These are phyloP conservation scores for Maudiozyma turicensis DNA, from an alignment of 805 yeast genomes.

Conservation along the genomic window DNA sequence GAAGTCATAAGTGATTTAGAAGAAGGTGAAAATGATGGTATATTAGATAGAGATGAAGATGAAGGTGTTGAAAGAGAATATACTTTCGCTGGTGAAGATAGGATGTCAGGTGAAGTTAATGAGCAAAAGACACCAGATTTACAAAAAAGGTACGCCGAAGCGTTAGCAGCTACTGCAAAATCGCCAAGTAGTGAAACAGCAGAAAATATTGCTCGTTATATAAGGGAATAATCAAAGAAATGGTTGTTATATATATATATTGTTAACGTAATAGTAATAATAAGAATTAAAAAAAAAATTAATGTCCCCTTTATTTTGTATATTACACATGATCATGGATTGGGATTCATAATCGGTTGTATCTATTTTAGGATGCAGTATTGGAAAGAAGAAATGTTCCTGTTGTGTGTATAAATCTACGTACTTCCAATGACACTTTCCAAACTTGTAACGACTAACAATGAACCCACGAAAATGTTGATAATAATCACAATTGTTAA, in stretches of 20 bases:
- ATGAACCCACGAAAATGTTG: too few species aligned
- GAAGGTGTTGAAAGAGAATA: constrained; percentile 58
- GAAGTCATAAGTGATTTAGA: constrained; percentile 40
- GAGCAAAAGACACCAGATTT: constrained; percentile 36
- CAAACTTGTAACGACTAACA: too few species aligned
- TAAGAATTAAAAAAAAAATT: too few species aligned
- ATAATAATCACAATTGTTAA: too few species aligned
- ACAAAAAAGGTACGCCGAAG: constrained; percentile 63
- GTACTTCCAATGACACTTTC: too few species aligned
- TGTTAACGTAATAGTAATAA: too few species aligned
- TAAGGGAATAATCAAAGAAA: constrained; percentile 30
- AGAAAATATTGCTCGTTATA: constrained; percentile 61
- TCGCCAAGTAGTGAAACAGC: constrained; percentile 57
- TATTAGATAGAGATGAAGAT: constrained; percentile 37
- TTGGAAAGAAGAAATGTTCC: too few species aligned
- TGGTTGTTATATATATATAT: neutral
- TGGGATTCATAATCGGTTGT: too few species aligned
- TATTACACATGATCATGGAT: too few species aligned
- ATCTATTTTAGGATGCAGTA: too few species aligned
- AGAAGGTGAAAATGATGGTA: constrained; percentile 36
- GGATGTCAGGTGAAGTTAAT: constrained; percentile 48
- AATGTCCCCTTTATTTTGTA: too few species aligned
- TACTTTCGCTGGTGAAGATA: constrained; percentile 57
- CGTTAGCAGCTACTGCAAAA: constrained; percentile 55
- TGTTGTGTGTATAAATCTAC: too few species aligned